Percentiles rank a stretch among this genome's conserved stretches.
phyloP scores from a whole-genome alignment of 371 early-diverging fungal species.

The Rhizomucor miehei region DNA sequence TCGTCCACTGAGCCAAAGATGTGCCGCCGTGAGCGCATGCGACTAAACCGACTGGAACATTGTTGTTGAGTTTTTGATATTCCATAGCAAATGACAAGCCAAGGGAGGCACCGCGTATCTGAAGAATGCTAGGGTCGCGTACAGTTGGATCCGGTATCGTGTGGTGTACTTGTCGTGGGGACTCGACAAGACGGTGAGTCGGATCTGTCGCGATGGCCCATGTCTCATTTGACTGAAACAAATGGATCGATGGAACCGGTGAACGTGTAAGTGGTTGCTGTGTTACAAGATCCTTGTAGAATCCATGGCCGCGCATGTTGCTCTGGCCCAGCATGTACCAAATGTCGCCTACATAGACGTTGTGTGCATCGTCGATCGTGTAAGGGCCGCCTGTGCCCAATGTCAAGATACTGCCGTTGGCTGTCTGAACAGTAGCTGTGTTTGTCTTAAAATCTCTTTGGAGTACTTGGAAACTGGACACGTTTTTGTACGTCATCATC shows the following conservation, averaged over 20 bases:
- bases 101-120: slow-evolving; percentile 30
- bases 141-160: slow-evolving; percentile 39
- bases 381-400: slow-evolving; percentile 35
- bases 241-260: slow-evolving; percentile 7
- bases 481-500: not conserved
- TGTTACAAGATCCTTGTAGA: slow-evolving; percentile 10
- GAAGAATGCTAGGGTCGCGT: slow-evolving; percentile 15
- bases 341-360: slow-evolving; percentile 40
- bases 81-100: slow-evolving; percentile 26
- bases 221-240: slow-evolving; percentile 32
- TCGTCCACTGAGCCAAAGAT: slow-evolving; percentile 27
- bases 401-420: slow-evolving; percentile 6
- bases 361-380: slow-evolving; percentile 10
- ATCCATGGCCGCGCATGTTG: slow-evolving; percentile 48
- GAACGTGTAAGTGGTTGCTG: not conserved
- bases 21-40: slow-evolving; percentile 44
- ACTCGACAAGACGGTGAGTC: slow-evolving; percentile 21
- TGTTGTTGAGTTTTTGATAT: slow-evolving; percentile 12
- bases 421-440: slow-evolving; percentile 10
- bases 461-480: slow-evolving; percentile 27
- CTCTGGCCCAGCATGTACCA: slow-evolving; percentile 52
- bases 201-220: slow-evolving; percentile 34
- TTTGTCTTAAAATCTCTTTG: slow-evolving; percentile 25
- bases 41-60: slow-evolving; percentile 36
- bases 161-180: slow-evolving; percentile 30